Percentiles rank a stretch among this genome's conserved stretches.
These are phyloP conservation scores for Pholiota microspora DNA, from an alignment of 768 basidiomycete genomes.

Conservation along the genomic window DNA sequence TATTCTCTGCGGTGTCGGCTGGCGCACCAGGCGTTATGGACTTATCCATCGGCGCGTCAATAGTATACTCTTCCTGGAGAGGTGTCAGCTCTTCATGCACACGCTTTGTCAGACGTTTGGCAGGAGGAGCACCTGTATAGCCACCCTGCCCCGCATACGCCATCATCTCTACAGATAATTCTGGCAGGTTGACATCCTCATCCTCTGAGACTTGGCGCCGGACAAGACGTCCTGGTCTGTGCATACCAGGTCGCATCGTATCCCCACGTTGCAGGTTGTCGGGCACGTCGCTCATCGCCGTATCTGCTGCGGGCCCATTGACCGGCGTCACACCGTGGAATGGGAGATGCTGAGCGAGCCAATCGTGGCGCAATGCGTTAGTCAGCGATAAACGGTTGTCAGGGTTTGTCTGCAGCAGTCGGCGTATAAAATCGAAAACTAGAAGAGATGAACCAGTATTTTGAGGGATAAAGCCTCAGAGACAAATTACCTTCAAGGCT, in stretches of 20 bases:
- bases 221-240: slow-evolving; percentile 26
- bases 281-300: slow-evolving; percentile 3
- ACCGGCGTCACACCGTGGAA: slow-evolving; percentile 16
- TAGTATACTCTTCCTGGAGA: slow-evolving; percentile 33
- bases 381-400: slow-evolving; percentile 65
- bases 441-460: slow-evolving; percentile 1
- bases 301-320: not conserved
- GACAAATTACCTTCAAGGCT: slow-evolving; percentile 44
- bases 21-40: not conserved
- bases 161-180: slow-evolving; percentile 61
- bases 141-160: slow-evolving; percentile 31
- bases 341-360: slow-evolving; percentile 52
- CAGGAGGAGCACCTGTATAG: slow-evolving; percentile 14
- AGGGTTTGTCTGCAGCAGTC: slow-evolving; percentile 67
- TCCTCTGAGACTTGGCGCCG: slow-evolving; percentile 53
- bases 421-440: slow-evolving; percentile 67
- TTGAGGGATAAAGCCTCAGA: not conserved
- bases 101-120: slow-evolving; percentile 38
- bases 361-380: slow-evolving; percentile 70
- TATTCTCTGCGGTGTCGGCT: not conserved
- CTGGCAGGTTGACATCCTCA: slow-evolving; percentile 33
- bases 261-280: no score
- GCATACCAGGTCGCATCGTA: not conserved
- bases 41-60: slow-evolving; percentile 7
- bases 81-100: slow-evolving; percentile 41